phyloP scores from a whole-genome alignment of 495 filamentous ascomycete genomes.

The Xylaria castorea region DNA sequence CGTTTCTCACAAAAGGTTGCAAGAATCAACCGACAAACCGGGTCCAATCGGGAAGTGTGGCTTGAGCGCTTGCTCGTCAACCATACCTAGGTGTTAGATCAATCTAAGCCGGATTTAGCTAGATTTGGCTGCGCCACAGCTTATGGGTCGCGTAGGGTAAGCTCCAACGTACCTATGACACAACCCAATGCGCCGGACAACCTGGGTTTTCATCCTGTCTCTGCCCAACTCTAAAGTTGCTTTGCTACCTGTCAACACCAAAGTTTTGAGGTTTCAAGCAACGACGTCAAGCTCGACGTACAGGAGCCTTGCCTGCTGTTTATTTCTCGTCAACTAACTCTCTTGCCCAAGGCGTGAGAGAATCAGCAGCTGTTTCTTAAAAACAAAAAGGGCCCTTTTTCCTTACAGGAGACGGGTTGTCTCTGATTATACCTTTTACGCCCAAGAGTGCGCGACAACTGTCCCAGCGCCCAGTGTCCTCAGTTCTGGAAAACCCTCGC shows the following conservation, averaged over 20 bases:
- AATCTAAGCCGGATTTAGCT: not conserved
- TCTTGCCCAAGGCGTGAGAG: slow-evolving; percentile 13
- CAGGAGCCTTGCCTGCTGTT: slow-evolving; percentile 11
- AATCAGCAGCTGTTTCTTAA: slow-evolving; percentile 17
- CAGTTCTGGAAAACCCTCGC: not conserved
- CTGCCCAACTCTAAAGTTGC: slow-evolving; percentile 23
- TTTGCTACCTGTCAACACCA: slow-evolving; percentile 13
- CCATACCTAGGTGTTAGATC: slow-evolving; percentile 26
- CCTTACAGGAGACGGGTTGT: slow-evolving; percentile 7
- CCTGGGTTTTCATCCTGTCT: not conserved
- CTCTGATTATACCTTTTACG: slow-evolving; percentile 20
- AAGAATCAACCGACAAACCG: slow-evolving; percentile 40
- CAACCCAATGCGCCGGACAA: slow-evolving; percentile 5
- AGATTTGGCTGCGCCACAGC: not conserved
- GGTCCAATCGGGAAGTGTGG: slow-evolving; percentile 31
- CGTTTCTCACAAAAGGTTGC: slow-evolving; percentile 34
- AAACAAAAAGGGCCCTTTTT: not conserved
- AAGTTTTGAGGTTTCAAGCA: slow-evolving; percentile 24
- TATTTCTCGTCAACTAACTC: slow-evolving; percentile 5
- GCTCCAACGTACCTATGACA: not conserved
- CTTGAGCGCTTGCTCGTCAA: slow-evolving; percentile 32
- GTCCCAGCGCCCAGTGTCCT: slow-evolving; percentile 17
- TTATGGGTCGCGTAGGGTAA: not conserved
- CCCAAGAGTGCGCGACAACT: slow-evolving; percentile 23
- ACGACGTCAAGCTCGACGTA: slow-evolving; percentile 14